Conservation (phyloP, 2,329 filamentous ascomycete genomes). For the Colletotrichum lini region DNA sequence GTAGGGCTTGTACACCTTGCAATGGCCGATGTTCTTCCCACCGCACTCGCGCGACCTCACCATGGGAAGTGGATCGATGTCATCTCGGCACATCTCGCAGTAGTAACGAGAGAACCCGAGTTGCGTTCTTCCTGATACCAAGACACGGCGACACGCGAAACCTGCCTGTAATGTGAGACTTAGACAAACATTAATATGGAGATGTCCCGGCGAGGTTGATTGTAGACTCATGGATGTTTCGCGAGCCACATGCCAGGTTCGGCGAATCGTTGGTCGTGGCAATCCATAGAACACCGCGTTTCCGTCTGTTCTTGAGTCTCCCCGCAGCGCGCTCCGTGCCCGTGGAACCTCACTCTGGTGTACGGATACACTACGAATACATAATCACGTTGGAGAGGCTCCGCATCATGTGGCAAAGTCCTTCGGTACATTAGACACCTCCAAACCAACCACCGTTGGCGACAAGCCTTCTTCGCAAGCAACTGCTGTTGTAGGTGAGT, state of each 20-base stretch:
- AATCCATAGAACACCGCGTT: slow-evolving; percentile 2
- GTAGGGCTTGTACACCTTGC: background rate
- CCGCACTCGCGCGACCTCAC: slow-evolving; percentile 17
- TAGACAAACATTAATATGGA: background rate
- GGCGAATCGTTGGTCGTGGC: background rate
- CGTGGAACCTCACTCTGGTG: background rate
- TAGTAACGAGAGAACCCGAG: background rate
- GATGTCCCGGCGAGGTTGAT: background rate
- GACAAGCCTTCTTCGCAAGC: background rate
- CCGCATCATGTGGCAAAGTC: background rate
- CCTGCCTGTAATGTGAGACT: background rate
- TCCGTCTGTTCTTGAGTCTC: slow-evolving; percentile 3
- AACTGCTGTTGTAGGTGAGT: background rate
- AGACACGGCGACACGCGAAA: background rate
- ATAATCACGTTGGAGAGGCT: slow-evolving; percentile 12
- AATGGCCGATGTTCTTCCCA: background rate
- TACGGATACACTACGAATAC: too few relatives aligned
- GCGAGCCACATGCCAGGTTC: background rate
- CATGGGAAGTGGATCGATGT: background rate
- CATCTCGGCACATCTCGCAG: background rate
- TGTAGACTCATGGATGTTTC: background rate
- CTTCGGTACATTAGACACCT: slow-evolving; percentile 2
- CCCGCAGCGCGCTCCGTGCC: background rate
- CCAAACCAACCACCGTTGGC: slow-evolving; percentile 11
- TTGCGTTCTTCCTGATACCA: background rate